Evolutionary conservation across 2,329 filamentous ascomycete species (phyloP), one percentile per base, ranked within the genome.

Genomic region (Fusarium udum): DNA sequence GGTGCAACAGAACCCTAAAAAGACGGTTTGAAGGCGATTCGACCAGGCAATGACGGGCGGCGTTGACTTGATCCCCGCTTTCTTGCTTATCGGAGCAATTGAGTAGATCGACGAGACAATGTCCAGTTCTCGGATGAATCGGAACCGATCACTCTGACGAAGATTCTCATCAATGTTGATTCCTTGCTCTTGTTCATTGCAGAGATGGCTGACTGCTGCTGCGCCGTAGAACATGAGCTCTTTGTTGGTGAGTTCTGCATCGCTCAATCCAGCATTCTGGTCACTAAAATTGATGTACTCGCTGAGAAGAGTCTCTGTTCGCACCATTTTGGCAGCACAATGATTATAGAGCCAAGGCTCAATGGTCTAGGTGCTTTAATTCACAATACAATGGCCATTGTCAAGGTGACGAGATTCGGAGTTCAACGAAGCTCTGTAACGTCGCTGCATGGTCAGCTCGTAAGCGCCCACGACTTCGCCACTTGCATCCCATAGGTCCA

Each of bases 281-380:
- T 65, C 59, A 7, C 7, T 16, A 3, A 65, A 65, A 18, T 65
- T 65, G 32, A 64, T 46, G 59, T 64, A 65, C 10, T 56, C 59
- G 20, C 59, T 34, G 11, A 53, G 32, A 20, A 64, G 49, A 34
- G 62, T 45, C 18, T 64, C 26, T 39, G 24, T 22, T 28, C 18
- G 37, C 7, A 22, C 14, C 62, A 64, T 64, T 6, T 9, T 64
- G 32, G 18, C 5, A 4, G 22, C 15, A 4, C 18, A 7, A 16
- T 11, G 16, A 28, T 7, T 9, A 7, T 31, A 14, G 2, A 18
- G 20, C 7, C n/a, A 3, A 34, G 4, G 2, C 16, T n/a, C 10
- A 4, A 12, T 28, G 6, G 2, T 18, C 4, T 0, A 3, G 2
- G 6, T 6, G 11, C 8, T 16, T 11, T 15, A 4, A 18, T 18